These are phyloP conservation scores for Claviceps spartinae DNA, from an alignment of 2,329 filamentous ascomycete species.

Conservation along the genomic window DNA sequence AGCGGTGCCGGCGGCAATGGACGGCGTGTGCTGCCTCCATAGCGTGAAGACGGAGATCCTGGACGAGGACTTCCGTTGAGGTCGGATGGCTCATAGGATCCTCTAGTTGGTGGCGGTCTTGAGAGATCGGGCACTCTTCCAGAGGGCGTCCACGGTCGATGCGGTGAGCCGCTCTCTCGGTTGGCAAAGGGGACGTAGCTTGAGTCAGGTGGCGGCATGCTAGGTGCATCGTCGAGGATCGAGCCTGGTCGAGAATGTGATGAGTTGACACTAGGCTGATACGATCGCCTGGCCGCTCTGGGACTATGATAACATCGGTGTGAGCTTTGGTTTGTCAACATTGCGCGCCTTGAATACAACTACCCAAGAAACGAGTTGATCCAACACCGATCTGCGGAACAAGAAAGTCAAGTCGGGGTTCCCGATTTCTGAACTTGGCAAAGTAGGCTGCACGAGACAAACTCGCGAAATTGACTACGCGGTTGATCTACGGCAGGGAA, in stretches of 20 bases:
- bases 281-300: constrained; percentile 28
- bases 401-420: not conserved
- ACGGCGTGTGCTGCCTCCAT: constrained; percentile 74
- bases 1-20: constrained; percentile 81
- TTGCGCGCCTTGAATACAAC: constrained; percentile 11
- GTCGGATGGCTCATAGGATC: constrained; percentile 74
- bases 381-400: not conserved
- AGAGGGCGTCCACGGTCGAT: constrained; percentile 45
- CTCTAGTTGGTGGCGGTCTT: constrained; percentile 55
- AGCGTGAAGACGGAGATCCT: constrained; percentile 78
- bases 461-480: not conserved
- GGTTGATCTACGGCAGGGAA: not conserved
- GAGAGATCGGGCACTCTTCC: constrained; percentile 45
- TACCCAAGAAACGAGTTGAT: constrained; percentile 16
- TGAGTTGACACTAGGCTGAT: constrained; percentile 40
- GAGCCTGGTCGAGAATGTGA: constrained; percentile 32
- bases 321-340: constrained; percentile 20
- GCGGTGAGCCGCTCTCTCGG: constrained; percentile 32
- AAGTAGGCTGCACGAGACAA: not conserved
- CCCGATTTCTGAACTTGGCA: not conserved
- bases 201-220: constrained; percentile 49
- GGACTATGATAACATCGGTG: constrained; percentile 27
- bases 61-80: constrained; percentile 82
- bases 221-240: constrained; percentile 40
- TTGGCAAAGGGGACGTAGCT: constrained; percentile 46